phyloP scores from a whole-genome alignment of 805 yeast species.

The Wickerhamiella vanderwaltii region DNA sequence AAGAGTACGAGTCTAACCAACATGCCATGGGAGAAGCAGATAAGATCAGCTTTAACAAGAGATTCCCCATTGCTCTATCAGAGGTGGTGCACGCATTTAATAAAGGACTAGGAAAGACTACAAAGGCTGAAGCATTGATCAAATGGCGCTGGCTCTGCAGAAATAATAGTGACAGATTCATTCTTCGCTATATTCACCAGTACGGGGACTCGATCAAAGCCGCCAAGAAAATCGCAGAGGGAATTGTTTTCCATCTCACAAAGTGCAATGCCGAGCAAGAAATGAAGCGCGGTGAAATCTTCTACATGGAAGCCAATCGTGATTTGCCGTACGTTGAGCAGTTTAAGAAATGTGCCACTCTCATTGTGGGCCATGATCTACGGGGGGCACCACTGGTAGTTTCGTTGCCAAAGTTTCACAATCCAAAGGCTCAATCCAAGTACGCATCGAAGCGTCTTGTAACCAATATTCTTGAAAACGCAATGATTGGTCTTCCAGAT shows the following conservation, averaged over 20 bases:
- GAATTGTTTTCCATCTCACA: neutral
- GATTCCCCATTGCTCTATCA: too few relatives aligned
- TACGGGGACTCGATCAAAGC: neutral
- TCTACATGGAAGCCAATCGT: constrained; percentile 29
- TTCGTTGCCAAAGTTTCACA: neutral
- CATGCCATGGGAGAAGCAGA: too few relatives aligned
- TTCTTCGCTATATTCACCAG: constrained; percentile 4
- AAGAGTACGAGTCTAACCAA: too few relatives aligned
- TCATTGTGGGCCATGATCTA: neutral
- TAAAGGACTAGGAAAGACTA: too few relatives aligned
- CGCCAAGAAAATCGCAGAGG: neutral
- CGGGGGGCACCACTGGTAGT: neutral
- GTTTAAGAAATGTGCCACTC: neutral
- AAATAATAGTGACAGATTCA: neutral
- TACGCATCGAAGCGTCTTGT: neutral
- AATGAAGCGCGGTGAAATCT: constrained; percentile 58
- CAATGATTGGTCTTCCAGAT: neutral
- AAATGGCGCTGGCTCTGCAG: too few relatives aligned
- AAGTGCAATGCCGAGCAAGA: constrained; percentile 44
- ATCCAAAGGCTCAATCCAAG: neutral
- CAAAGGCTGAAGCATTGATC: too few relatives aligned
- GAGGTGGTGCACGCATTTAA: too few relatives aligned
- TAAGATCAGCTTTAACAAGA: too few relatives aligned
- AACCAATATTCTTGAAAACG: neutral
- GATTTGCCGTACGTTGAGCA: neutral